Evolutionary conservation across 2,329 filamentous ascomycete genomes (phyloP), one percentile per base, ranked within the genome.

Genomic region (Pyricularia sp.): DNA sequence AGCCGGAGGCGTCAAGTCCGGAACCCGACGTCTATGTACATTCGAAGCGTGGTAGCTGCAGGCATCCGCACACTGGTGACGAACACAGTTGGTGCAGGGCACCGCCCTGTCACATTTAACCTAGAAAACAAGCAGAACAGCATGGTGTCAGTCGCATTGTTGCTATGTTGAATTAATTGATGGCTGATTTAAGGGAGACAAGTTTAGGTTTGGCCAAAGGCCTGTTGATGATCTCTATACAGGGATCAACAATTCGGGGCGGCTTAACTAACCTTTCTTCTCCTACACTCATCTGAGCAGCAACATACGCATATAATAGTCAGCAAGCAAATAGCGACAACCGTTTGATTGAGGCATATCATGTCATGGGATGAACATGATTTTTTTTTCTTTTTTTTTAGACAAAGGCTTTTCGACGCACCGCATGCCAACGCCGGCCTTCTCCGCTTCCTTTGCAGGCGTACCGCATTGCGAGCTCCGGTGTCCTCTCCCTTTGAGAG

Each of bases 371-470:
- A 12, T 23, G 12, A 3, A 31, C 2, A 12, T 30, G 33, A n/a
- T 6, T 12, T 20, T 12, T 9, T 36, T 33, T 36, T 30, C 23
- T 30, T 6, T 12, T 20, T 12, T 9, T 36, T 33, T 36, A 3
- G 12, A 17, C 33, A 17, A 36, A 7, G 9, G 6, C 9, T 33
- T 36, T 12, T n/a, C 6, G 11, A 65, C 64, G 31, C 25, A 31
- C 64, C 64, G 30, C 64, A 65, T 11, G 64, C 64, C n/a, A 65
- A 36, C 3, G 64, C 64, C 14, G 64, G 64, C 17, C 64, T 65
- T 65, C 64, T n/a, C 23, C 64, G 64, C 64, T 65, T 65, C 30
- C 36, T 36, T 25, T 55, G 42, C 42, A n/a, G 17, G 20, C 42
- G 42, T 5, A 55, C 42, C 42, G 20, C 17, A 55, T 3, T 55